Evolutionary conservation across 306 rosid species (phyloP), one percentile per base, ranked within the genome.

Genomic region (Bauhinia variegata): DNA sequence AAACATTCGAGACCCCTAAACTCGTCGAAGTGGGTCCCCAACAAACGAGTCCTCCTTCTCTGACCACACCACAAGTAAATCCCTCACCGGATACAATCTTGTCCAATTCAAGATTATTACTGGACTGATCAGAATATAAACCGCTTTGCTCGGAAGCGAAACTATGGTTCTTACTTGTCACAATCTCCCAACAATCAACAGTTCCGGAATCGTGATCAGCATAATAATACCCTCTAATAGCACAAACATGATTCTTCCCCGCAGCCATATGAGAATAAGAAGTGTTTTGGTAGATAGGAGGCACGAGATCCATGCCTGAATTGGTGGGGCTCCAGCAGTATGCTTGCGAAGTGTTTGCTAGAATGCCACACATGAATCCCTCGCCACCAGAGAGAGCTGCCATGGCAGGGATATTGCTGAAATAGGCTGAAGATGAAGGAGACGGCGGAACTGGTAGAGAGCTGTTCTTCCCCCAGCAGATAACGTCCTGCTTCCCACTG

Each of bases 361-460:
- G 65, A 75, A 93, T 85, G 54, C 99, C 99, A 17, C 99, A 93
- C 0, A 93, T 69, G 28, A 88, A 93, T 0, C 87, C 92, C 37
- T 86, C 90, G 10, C 99, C 97, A 0, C 97, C 96, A 2, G 99
- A 93, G 50, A 93, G 88, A 1, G 95, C 87, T 6, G 95, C 87
- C 92, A 92, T 92, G 33, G 97, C 66, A 5, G 95, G 96, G 43
- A 82, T 70, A 4, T 65, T 54, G 10, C 62, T 61, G 62, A 74
- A 63, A 28, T 62, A 75, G 42, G 67, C 49, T 12, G 85, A 78
- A 65, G 72, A 8, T 0, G 74, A 63, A 11, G 71, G 50, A 8
- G 88, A 65, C 4, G 77, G 34, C 2, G 82, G 62, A 1, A 65
- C 61, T 8, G 82, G 63, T 1, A 73, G 63, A 0, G 95, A 82